Evolutionary conservation across 1,139 yeast species (phyloP), one percentile per base, ranked within the genome.

Genomic region (Sugiyamaella neomexicana): DNA sequence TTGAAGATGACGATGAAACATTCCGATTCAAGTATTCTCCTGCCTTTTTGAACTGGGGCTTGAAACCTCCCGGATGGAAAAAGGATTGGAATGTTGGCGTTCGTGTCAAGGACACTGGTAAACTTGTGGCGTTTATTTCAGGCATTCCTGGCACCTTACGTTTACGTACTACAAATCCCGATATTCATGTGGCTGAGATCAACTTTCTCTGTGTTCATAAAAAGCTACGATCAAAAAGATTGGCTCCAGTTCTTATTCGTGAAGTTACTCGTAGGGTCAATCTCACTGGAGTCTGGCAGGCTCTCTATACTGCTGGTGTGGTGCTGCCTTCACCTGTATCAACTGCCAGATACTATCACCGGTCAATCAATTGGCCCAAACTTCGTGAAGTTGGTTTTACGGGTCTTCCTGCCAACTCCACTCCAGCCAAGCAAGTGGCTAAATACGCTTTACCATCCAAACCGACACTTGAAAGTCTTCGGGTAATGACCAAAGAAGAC

Each of bases 181-280:
- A 70, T 5, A 70, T 93, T 39, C 76, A 81, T 43, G 77, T 90
- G 54, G 97, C 89, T 20, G 99, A 93, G 67, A 90, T 93, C 73
- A 93, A 93, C 72, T 95, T 93, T 70, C 75, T 93, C 64, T 90
- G 97, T 69, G 88, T 95, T 54, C 99, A 93, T 73, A 93, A 93
- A 72, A 89, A 91, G 71, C 79, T 93, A 62, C 80, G 99, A 66
- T 80, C 93, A n/a, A 93, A 93, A 71, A 81, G 99, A 65, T 78
- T 93, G 67, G 91, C 99, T 0, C 99, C 99, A 0, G 87, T 93
- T 13, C 76, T 93, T 67, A 93, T 93, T 70, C 87, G 88, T 65
- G 99, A 93, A 72, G 87, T 93, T 61, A 93, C 99, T 3, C 81
- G 99, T 68, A 80, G 98, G 63, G 95, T 93, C 61, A 93, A 95